Percentiles rank a stretch among this genome's conserved stretches.
Evolutionary conservation across 2,329 filamentous ascomycete genomes (phyloP).

Genomic region (Ophiostoma ips): DNA sequence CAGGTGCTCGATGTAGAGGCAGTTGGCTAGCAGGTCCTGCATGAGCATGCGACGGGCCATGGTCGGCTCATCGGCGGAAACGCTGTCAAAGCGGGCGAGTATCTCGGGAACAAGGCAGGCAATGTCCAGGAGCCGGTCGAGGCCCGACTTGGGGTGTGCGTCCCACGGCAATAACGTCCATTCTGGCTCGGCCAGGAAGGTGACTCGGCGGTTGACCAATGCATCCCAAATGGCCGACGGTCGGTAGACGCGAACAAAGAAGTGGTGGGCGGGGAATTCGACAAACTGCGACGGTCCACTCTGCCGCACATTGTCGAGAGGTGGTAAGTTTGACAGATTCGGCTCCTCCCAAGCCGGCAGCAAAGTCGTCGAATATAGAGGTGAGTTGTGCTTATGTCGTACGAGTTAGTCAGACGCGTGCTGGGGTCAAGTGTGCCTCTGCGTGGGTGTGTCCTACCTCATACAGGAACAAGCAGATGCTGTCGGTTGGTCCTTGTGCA

Average conservation of each 20-base stretch:
- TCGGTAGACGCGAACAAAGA: conserved; percentile 41
- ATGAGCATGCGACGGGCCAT: conserved; percentile 29
- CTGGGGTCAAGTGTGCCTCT: too few relatives aligned
- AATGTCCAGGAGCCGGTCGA: conserved; percentile 40
- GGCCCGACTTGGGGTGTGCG: conserved; percentile 32
- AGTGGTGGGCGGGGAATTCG: conserved; percentile 42
- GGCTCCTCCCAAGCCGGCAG: conserved; percentile 25
- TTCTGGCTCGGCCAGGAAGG: conserved; percentile 35
- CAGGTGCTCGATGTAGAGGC: conserved; percentile 31
- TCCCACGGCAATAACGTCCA: conserved; percentile 41
- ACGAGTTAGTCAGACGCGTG: too few relatives aligned
- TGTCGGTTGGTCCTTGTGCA: conserved; percentile 20
- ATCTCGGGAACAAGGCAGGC: conserved; percentile 32
- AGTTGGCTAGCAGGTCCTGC: conserved; percentile 34
- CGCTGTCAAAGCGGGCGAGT: conserved; percentile 30
- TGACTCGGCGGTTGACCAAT: conserved; percentile 34
- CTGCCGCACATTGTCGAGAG: conserved; percentile 24
- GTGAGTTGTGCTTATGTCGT: conserved; percentile 35
- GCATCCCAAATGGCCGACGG: conserved; percentile 33
- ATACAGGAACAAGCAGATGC: conserved; percentile 37
- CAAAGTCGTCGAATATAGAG: conserved; percentile 21
- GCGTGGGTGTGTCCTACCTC: conserved; percentile 25
- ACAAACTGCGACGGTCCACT: conserved; percentile 33
- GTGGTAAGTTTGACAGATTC: conserved; percentile 15
- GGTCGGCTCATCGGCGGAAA: conserved; percentile 26